Evolutionary conservation across 495 filamentous ascomycete species (phyloP).

Genomic region (Talaromyces adpressus): DNA sequence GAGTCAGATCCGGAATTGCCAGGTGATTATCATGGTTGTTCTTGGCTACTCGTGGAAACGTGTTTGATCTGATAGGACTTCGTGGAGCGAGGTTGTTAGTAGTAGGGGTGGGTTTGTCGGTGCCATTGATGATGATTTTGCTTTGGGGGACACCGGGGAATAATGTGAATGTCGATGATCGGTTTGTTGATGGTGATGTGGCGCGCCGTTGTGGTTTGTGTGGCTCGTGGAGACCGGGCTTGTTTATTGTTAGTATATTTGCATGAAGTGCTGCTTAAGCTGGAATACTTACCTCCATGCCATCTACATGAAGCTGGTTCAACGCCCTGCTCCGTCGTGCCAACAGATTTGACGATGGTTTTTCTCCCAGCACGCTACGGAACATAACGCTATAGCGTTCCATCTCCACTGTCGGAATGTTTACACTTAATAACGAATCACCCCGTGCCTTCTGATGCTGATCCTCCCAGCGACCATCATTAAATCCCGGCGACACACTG

Average conservation of each 20-base stretch:
- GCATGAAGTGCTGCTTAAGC: too few species aligned
- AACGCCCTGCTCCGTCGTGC: constrained; percentile 63
- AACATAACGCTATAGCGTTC: constrained; percentile 97
- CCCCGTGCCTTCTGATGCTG: background rate
- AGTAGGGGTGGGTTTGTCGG: background rate
- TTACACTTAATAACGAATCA: constrained; percentile 52
- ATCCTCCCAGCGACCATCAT: background rate
- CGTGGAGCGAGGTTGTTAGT: background rate
- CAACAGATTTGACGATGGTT: constrained; percentile 42
- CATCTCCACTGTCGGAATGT: constrained; percentile 74
- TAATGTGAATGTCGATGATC: constrained; percentile 54
- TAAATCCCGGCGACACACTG: background rate
- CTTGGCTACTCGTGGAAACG: background rate
- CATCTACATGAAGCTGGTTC: constrained; percentile 49
- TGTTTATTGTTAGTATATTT: background rate
- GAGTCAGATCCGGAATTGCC: constrained; percentile 3
- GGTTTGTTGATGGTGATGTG: constrained; percentile 52
- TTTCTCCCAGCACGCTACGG: constrained; percentile 55
- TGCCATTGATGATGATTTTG: background rate
- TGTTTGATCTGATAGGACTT: constrained; percentile 7
- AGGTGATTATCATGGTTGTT: background rate
- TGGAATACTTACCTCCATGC: constrained; percentile 22
- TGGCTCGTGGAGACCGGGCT: constrained; percentile 5
- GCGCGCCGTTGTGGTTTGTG: constrained; percentile 36
- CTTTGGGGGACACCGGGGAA: constrained; percentile 47